Percentiles rank a stretch among this genome's conserved stretches.
phyloP scores from a whole-genome alignment of 225 moss, liverwort and hornwort genomes.

The Straminergon stramineum region DNA sequence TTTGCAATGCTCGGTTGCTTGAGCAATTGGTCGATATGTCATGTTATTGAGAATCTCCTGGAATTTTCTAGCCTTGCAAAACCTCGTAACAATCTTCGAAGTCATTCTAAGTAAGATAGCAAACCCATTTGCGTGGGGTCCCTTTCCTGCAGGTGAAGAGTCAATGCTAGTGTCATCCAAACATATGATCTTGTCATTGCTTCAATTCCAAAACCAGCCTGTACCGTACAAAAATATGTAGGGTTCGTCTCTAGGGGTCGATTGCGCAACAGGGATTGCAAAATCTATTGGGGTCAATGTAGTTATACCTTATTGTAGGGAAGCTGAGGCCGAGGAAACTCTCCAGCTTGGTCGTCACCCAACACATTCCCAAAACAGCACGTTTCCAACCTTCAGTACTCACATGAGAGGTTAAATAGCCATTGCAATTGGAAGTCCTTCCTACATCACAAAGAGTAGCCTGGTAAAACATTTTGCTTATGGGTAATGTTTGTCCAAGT shows the following conservation, averaged over 20 bases:
- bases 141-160: not conserved
- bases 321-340: not conserved
- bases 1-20: not conserved
- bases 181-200: not conserved
- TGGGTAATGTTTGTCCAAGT: no score
- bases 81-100: not conserved
- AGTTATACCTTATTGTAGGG: not conserved
- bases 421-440: not conserved
- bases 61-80: not conserved
- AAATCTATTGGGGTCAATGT: not conserved
- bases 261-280: not conserved
- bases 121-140: not conserved
- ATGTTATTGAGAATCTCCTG: not conserved
- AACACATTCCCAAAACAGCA: not conserved
- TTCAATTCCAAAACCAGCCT: not conserved
- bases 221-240: not conserved
- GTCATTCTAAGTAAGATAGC: not conserved
- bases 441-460: not conserved
- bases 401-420: not conserved
- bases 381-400: not conserved
- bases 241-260: not conserved
- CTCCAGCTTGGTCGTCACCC: not conserved
- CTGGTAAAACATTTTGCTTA: not conserved
- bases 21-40: not conserved
- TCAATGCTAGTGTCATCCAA: not conserved